Evolutionary conservation across 2,329 filamentous ascomycete species (phyloP).

Genomic region (Trichoderma brevicompactum): DNA sequence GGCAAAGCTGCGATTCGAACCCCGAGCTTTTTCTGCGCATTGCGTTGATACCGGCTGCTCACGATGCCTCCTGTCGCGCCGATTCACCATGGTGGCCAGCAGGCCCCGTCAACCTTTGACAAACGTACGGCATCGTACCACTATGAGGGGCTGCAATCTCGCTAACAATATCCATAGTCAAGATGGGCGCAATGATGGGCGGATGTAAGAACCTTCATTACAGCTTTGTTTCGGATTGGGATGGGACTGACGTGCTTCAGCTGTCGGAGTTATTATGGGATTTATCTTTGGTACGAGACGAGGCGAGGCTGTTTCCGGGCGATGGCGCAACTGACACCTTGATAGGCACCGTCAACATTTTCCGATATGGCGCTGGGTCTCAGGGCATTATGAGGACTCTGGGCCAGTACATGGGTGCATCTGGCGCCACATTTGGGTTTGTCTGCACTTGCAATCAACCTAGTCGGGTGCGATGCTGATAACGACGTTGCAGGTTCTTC

Average conservation of each 20-base stretch:
- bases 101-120: conserved; percentile 58
- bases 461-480: conserved; percentile 31
- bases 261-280: conserved; percentile 93
- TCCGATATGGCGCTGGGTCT: conserved; percentile 89
- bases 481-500: conserved; percentile 69
- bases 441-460: background rate
- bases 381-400: conserved; percentile 94
- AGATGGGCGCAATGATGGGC: conserved; percentile 99
- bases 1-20: conserved; percentile 11
- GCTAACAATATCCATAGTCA: conserved; percentile 48
- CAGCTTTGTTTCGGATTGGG: background rate
- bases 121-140: conserved; percentile 50
- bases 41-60: background rate
- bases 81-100: conserved; percentile 46
- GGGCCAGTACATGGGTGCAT: conserved; percentile 95
- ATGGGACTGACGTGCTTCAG: conserved; percentile 54
- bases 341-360: conserved; percentile 87
- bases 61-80: conserved; percentile 50
- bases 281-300: conserved; percentile 84
- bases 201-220: conserved; percentile 73
- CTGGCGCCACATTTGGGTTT: conserved; percentile 88
- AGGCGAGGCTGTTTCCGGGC: background rate
- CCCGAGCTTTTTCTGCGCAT: background rate
- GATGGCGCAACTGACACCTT: conserved; percentile 16
- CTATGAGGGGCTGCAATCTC: conserved; percentile 25